Evolutionary conservation across 2,329 filamentous ascomycete genomes (phyloP).

Genomic region (Trichophyton equinum): DNA sequence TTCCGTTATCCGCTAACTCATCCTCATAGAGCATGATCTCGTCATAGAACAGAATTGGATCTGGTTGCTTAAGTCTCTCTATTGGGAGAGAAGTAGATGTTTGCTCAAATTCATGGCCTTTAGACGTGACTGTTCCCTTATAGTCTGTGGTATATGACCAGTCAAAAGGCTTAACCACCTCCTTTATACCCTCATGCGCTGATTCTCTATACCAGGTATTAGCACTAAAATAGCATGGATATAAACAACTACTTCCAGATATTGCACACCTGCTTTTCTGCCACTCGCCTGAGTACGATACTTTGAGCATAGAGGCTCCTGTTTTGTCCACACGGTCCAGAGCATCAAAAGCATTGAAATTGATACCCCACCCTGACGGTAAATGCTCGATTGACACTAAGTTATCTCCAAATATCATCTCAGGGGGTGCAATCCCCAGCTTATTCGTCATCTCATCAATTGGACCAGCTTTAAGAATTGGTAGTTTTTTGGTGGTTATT

Average conservation of each 20-base stretch:
- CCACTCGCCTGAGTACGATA: slow-evolving; percentile 88
- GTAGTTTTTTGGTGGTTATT: slow-evolving; percentile 75
- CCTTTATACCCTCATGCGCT: slow-evolving; percentile 73
- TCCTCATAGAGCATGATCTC: slow-evolving; percentile 95
- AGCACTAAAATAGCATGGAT: not conserved
- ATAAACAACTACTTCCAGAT: slow-evolving; percentile 12
- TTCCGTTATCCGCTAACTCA: slow-evolving; percentile 94
- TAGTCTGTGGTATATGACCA: slow-evolving; percentile 96
- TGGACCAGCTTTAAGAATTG: slow-evolving; percentile 81
- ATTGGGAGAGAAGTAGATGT: slow-evolving; percentile 58
- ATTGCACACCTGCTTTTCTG: slow-evolving; percentile 46
- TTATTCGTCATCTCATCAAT: slow-evolving; percentile 73
- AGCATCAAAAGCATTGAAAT: slow-evolving; percentile 76
- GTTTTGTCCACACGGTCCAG: slow-evolving; percentile 91
- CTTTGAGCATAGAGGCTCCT: slow-evolving; percentile 76
- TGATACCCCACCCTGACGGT: slow-evolving; percentile 62
- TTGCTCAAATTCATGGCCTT: slow-evolving; percentile 29
- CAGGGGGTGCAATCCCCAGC: slow-evolving; percentile 76
- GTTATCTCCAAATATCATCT: slow-evolving; percentile 99
- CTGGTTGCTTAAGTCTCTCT: slow-evolving; percentile 71
- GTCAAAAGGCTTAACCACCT: slow-evolving; percentile 91
- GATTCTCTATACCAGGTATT: slow-evolving; percentile 46
- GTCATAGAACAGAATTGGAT: slow-evolving; percentile 94
- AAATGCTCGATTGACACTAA: slow-evolving; percentile 60
- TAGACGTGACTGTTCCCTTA: slow-evolving; percentile 47